Evolutionary conservation across 768 basidiomycete genomes (phyloP).

Genomic region (Suillus plorans): DNA sequence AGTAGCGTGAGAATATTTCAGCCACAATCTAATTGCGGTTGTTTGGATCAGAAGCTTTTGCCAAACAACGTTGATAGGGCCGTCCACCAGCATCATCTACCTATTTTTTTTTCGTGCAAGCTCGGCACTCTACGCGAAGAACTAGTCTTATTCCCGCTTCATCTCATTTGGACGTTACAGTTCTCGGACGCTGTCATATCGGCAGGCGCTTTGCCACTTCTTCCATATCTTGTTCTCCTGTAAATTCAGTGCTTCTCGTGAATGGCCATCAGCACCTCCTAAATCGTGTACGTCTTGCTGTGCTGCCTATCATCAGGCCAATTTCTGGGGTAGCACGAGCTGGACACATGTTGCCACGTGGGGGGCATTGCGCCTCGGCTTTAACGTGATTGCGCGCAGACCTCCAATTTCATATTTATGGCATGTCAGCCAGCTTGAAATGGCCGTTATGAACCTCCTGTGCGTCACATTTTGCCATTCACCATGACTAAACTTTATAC

Average conservation of each 20-base stretch:
- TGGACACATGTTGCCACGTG: not conserved
- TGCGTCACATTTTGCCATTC: not conserved
- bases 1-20: not conserved
- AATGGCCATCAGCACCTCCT: not conserved
- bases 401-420: not conserved
- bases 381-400: not conserved
- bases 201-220: not conserved
- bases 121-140: not conserved
- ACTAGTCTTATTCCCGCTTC: not conserved
- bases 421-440: not conserved
- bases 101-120: not conserved
- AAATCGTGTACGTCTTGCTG: not conserved
- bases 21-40: constrained; percentile 11
- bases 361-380: not conserved
- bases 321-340: not conserved
- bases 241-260: not conserved
- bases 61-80: constrained; percentile 21
- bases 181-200: not conserved
- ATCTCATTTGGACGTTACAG: not conserved
- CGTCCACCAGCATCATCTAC: not conserved
- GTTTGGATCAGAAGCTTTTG: constrained; percentile 29
- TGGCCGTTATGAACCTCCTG: constrained; percentile 1
- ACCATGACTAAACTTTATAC: not conserved
- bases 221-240: not conserved
- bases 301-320: not conserved